Evolutionary conservation across 495 filamentous ascomycete genomes (phyloP).

Genomic region (Neurospora tetrasperma): DNA sequence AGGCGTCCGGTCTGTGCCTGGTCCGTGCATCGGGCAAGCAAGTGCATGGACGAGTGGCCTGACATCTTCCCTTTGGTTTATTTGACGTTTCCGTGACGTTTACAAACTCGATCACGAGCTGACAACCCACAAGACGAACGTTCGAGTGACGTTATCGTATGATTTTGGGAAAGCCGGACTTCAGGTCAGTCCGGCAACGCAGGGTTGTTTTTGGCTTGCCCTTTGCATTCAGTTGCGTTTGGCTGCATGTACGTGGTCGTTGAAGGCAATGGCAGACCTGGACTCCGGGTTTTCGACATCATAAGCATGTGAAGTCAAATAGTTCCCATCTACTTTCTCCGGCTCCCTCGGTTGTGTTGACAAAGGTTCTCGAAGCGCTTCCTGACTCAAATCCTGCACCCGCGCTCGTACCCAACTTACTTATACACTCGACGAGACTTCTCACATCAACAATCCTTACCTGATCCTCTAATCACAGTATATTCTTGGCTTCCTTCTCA

Average conservation of each 20-base stretch:
- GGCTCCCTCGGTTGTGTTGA: not conserved
- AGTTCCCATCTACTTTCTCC: not conserved
- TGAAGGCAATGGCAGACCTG: no score
- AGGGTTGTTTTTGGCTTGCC: no score
- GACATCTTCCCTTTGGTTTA: not conserved
- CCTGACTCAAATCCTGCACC: not conserved
- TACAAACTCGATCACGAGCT: not conserved
- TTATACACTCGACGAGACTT: not conserved
- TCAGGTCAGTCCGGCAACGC: no score
- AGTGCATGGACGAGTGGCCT: no score
- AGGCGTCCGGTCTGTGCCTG: no score
- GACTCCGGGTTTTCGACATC: no score
- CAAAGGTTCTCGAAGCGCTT: not conserved
- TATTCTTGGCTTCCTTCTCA: not conserved
- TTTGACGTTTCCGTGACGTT: not conserved
- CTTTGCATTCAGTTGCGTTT: no score
- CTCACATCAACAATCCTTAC: not conserved
- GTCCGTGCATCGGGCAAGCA: no score
- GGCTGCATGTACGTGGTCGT: no score
- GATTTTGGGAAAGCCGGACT: no score
- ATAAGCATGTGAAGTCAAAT: not conserved
- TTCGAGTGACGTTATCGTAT: not conserved
- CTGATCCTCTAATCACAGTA: not conserved
- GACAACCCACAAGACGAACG: not conserved
- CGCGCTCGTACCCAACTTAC: not conserved